A percentile compares a stretch with the other conserved stretches of the same genome.
Evolutionary conservation across 2,329 filamentous ascomycete species (phyloP).

Genomic region (Fusarium goolgardi): DNA sequence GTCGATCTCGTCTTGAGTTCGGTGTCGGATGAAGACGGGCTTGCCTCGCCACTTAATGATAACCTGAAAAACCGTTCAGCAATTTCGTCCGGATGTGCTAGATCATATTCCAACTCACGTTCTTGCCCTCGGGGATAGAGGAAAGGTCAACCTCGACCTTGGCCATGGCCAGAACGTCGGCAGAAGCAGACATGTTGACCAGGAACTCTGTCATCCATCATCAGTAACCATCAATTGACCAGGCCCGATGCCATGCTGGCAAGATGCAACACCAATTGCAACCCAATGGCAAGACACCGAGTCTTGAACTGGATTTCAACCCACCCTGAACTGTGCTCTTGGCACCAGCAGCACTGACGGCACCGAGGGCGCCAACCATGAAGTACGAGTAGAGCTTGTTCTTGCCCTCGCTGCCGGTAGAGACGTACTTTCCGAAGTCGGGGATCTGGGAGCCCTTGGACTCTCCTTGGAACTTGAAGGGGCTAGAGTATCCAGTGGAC

Average conservation of each 20-base stretch:
- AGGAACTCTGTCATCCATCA: constrained; percentile 81
- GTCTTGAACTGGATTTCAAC: constrained; percentile 53
- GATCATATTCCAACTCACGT: constrained; percentile 70
- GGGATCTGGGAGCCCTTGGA: constrained; percentile 77
- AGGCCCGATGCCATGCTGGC: constrained; percentile 13
- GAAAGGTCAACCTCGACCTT: constrained; percentile 98
- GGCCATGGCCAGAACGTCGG: constrained; percentile 97
- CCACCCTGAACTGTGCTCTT: constrained; percentile 98
- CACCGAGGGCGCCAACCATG: constrained; percentile 96
- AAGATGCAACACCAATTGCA: constrained; percentile 43
- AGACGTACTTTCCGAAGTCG: constrained; percentile 88
- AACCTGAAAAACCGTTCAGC: constrained; percentile 65
- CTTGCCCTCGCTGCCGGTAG: constrained; percentile 71
- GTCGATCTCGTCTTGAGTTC: constrained; percentile 90
- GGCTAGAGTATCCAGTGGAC: constrained; percentile 68
- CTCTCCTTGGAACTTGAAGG: constrained; percentile 74
- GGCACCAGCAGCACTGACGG: constrained; percentile 89
- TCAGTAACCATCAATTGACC: constrained; percentile 49
- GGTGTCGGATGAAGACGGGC: constrained; percentile 99
- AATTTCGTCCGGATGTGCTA: constrained; percentile 1
- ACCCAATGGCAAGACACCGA: constrained; percentile 46
- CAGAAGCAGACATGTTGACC: constrained; percentile 99
- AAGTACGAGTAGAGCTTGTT: constrained; percentile 97
- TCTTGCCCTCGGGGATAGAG: constrained; percentile 98
- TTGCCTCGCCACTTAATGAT: constrained; percentile 99